Percentiles rank a stretch among this genome's conserved stretches.
Evolutionary conservation across 2,329 filamentous ascomycete species (phyloP).

Genomic region (Didymella exigua): DNA sequence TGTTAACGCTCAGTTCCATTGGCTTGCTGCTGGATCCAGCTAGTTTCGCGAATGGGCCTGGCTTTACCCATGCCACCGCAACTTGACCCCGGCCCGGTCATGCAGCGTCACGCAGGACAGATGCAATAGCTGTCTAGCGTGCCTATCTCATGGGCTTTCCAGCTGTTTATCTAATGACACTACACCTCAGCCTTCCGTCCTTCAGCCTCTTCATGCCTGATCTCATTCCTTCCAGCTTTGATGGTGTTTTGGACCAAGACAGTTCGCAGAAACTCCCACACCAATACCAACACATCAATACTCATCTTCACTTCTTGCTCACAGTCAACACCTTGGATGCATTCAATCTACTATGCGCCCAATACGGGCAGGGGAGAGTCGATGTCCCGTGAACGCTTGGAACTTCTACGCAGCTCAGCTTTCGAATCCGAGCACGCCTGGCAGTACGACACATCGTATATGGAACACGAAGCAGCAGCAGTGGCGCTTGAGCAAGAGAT

Average conservation of each 20-base stretch:
- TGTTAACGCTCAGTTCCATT: constrained; percentile 22
- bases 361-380: constrained; percentile 34
- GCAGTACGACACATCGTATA: constrained; percentile 46
- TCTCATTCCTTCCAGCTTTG: background rate
- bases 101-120: constrained; percentile 29
- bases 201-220: constrained; percentile 1
- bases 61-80: constrained; percentile 26
- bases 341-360: constrained; percentile 18
- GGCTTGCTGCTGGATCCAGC: constrained; percentile 21
- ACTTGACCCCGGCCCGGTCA: constrained; percentile 26
- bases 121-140: constrained; percentile 20
- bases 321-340: background rate
- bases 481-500: constrained; percentile 43
- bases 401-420: constrained; percentile 44
- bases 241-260: background rate
- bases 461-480: constrained; percentile 45
- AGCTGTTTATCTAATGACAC: constrained; percentile 20
- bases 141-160: constrained; percentile 18
- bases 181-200: constrained; percentile 8
- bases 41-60: constrained; percentile 20
- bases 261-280: background rate
- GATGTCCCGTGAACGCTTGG: constrained; percentile 40
- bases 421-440: constrained; percentile 48
- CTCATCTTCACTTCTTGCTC: background rate
- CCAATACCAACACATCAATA: background rate